Evolutionary conservation across 192 early-diverging fungal species (phyloP), one percentile per base, ranked within the genome.

Genomic region (Mycoemilia scoparia): DNA sequence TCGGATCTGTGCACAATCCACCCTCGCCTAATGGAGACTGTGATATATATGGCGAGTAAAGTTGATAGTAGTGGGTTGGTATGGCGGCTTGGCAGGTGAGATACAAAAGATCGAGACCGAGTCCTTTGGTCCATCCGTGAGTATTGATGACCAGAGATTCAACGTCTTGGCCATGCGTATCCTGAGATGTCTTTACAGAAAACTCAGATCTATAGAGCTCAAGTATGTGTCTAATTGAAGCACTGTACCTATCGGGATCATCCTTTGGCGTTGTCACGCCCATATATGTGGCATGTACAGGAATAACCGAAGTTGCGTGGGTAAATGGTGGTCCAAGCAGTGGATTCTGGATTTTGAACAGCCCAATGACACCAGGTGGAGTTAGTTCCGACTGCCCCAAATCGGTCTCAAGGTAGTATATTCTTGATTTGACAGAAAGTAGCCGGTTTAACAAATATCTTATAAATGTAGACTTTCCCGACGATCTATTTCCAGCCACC

Each of bases 121-220:
- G 67, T 4, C 74, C 89, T 49, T 76, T 86, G 22, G 82, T 60
- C 87, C 89, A 97, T 0, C 92, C 92, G 40, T 87, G 78, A 2
- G 87, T 95, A 52, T 97, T 97, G 23, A 97, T 70, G 6, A 97
- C 70, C n/a, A 97, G 53, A 3, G 92, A 89, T 21, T 87, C 46
- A 19, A 42, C 38, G 5, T 46, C 50, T 7, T 34, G 23, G 15
- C 56, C 46, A 6, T 60, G 47, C 25, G 59, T 27, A 21, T 48
- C 21, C 39, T 39, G 28, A n/a, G n/a, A n/a, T n/a, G n/a, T n/a
- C n/a, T n/a, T n/a, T n/a, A n/a, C 38, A 3, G 9, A 32, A 36
- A 26, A 64, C 10, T 76, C 58, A 12, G 46, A 34, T 11, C 63
- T 41, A 39, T 76, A 93, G 11, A 64, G 52, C 14, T 51, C 43